Base-by-base conservation (phyloP, 163 green algal species). In the Chlamydomonas reinhardtii region DNA sequence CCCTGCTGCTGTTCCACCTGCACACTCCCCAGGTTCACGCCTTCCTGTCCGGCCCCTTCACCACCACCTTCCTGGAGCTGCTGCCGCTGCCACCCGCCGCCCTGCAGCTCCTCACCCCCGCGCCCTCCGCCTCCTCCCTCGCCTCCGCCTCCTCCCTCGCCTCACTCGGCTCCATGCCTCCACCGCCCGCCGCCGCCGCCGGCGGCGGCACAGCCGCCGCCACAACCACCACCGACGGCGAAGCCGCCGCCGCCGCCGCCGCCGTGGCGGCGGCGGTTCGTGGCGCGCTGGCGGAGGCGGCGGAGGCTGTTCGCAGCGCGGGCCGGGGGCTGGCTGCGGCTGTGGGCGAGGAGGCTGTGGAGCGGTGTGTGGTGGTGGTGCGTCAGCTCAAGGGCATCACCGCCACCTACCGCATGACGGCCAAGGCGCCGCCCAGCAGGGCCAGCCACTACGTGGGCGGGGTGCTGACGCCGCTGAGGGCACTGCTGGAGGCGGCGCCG, bases 321-420 rank as follows among this genome's bases (percentile, higher is more conserved):
- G 80, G 80, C 16, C 52, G 70, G 29, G 15, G 34, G 32, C 56
- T 86, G 22, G 69, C 70, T 54, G 80, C 54, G 11, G 69, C 32
- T 25, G 14, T 86, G 24, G 64, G 35, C 5, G 80, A 86, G 5
- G 80, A 86, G 70, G 80, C 65, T 25, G 82, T 85, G 2, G 96
- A 97, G 48, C 88, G 87, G 27, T 98, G 97, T 84, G 86, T 93
- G 27, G 88, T 83, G 35, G 93, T 95, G 52, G 91, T 99, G 48
- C 94, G 94, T 70, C 97, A 99, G 91, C 90, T 99, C 74, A 94
- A 96, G 59, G 97, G 96, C 86, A 98, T 99, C 85, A 98, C 96
- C 8, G 95, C 97, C 12, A 98, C 95, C 2, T 99, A 98, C 92
- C 92, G 97, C 65, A 98, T 99, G 95, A 98, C 96, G 24, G 94